Percentiles rank a stretch among this genome's conserved stretches.
Evolutionary conservation across 441 rosid genomes (phyloP).

Genomic region (Arabidopsis hybrid): DNA sequence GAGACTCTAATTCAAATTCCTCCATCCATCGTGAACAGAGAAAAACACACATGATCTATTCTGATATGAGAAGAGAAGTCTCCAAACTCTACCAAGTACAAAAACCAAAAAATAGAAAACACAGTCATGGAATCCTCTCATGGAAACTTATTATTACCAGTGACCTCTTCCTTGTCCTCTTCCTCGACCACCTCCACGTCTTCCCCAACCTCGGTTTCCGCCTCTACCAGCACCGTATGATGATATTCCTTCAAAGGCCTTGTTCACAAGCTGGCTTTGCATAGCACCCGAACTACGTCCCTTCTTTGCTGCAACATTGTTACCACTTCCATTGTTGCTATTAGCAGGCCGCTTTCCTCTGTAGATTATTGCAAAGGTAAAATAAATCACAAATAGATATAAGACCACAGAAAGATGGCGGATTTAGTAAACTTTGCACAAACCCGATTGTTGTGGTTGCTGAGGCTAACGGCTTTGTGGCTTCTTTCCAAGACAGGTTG

Average conservation of each 20-base stretch:
- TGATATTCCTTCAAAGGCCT: conserved; percentile 90
- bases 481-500: conserved; percentile 96
- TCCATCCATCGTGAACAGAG: conserved; percentile 1
- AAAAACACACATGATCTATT: conserved; percentile 15
- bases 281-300: conserved; percentile 77
- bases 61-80: conserved; percentile 27
- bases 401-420: conserved; percentile 9
- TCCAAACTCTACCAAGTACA: conserved; percentile 32
- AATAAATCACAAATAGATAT: conserved; percentile 14
- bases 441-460: conserved; percentile 44
- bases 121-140: conserved; percentile 14
- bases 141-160: conserved; percentile 48
- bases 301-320: conserved; percentile 58
- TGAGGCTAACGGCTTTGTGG: conserved; percentile 64
- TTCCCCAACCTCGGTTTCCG: conserved; percentile 69
- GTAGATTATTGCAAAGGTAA: conserved; percentile 31
- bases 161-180: conserved; percentile 79
- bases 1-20: neutral
- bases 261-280: conserved; percentile 85
- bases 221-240: conserved; percentile 63
- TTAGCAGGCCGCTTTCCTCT: conserved; percentile 79
- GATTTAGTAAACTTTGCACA: conserved; percentile 49
- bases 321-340: conserved; percentile 68
- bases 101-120: conserved; percentile 30
- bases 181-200: conserved; percentile 83